phyloP scores from a whole-genome alignment of 495 filamentous ascomycete genomes.

The Trichodelitschia bisporula region DNA sequence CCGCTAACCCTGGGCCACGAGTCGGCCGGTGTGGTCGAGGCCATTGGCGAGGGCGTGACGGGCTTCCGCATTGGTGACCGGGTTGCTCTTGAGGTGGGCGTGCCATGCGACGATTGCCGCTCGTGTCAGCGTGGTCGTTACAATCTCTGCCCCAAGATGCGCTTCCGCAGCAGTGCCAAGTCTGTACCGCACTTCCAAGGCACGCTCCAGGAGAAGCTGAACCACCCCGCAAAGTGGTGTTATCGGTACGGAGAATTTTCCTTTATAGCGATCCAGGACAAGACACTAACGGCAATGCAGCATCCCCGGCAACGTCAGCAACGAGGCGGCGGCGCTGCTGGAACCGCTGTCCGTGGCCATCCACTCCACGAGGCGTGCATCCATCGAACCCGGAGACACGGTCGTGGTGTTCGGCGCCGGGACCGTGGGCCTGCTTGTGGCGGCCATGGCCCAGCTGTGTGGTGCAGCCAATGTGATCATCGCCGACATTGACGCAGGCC shows the following conservation, averaged over 20 bases:
- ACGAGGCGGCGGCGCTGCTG: constrained; percentile 10
- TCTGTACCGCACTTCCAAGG: constrained; percentile 15
- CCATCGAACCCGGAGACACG: constrained; percentile 11
- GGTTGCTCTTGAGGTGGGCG: constrained; percentile 14
- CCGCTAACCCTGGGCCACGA: constrained; percentile 13
- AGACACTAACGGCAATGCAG: constrained; percentile 8
- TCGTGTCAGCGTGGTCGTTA: constrained; percentile 15
- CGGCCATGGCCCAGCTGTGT: constrained; percentile 12
- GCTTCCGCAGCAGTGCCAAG: constrained; percentile 14
- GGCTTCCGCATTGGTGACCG: constrained; percentile 12
- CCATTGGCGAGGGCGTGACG: constrained; percentile 11
- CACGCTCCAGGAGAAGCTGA: constrained; percentile 13
- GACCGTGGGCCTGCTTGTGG: constrained; percentile 11
- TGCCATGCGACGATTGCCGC: constrained; percentile 13
- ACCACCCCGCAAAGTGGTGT: constrained; percentile 15
- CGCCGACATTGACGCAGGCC: constrained; percentile 12
- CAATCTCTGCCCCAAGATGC: constrained; percentile 13
- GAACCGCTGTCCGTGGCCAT: constrained; percentile 14
- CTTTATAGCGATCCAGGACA: constrained; percentile 1
- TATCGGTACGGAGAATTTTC: constrained; percentile 10
- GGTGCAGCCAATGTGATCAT: constrained; percentile 12
- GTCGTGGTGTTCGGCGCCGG: constrained; percentile 14
- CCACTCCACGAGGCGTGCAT: constrained; percentile 9
- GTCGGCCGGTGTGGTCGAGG: constrained; percentile 12
- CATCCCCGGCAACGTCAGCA: constrained; percentile 9